Evolutionary conservation across 441 rosid species (phyloP).

Genomic region (Croton laevigatus): DNA sequence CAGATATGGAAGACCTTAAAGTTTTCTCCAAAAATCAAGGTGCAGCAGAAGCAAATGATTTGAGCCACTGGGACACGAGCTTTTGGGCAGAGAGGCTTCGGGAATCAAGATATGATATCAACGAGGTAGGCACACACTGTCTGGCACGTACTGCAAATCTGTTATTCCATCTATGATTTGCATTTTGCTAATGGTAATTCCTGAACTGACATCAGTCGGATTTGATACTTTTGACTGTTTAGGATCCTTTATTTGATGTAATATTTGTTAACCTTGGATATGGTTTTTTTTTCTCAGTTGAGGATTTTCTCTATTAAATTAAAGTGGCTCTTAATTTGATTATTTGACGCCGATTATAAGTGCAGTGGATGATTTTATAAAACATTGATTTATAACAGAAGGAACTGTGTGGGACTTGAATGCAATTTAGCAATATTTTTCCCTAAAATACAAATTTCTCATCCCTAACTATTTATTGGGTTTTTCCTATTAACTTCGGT

Average conservation of each 20-base stretch:
- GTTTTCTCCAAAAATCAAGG: conserved; percentile 65
- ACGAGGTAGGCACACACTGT: conserved; percentile 54
- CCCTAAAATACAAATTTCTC: neutral
- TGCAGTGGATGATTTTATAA: neutral
- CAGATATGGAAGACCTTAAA: conserved; percentile 84
- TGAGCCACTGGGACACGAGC: conserved; percentile 78
- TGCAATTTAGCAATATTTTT: neutral
- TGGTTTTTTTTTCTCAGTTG: neutral
- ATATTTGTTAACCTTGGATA: neutral
- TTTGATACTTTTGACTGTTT: neutral
- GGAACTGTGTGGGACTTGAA: neutral
- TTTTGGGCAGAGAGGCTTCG: conserved; percentile 99
- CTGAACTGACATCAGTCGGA: neutral
- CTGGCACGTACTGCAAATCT: neutral
- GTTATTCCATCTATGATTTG: neutral
- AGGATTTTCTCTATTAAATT: neutral
- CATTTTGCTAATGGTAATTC: neutral
- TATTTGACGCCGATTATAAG: neutral
- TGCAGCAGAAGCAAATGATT: conserved; percentile 61
- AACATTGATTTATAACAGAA: conserved; percentile 6
- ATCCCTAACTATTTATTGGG: neutral
- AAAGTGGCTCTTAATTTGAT: neutral
- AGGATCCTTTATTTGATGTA: neutral
- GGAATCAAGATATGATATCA: conserved; percentile 82
- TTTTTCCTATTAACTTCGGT: neutral